These are phyloP conservation scores for Venturia aucupariae DNA, from an alignment of 2,329 filamentous ascomycete species.

Conservation along the genomic window DNA sequence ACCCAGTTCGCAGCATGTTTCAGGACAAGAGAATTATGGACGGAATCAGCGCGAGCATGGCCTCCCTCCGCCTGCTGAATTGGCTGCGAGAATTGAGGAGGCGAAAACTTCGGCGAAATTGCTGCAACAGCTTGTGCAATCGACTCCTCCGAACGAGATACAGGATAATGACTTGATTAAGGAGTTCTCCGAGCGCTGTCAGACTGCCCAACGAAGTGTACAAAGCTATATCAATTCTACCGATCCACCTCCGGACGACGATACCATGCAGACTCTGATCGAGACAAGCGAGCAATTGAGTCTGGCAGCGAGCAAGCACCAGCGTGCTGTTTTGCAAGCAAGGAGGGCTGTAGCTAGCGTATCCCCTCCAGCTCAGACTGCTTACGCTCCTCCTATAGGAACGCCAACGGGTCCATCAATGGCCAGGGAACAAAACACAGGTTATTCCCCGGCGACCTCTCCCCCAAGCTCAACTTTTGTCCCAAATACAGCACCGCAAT, in stretches of 20 bases:
- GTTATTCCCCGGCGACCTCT: constrained; percentile 2
- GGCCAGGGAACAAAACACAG: neutral
- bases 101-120: constrained; percentile 84
- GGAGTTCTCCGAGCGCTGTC: constrained; percentile 84
- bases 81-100: constrained; percentile 78
- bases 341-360: constrained; percentile 34
- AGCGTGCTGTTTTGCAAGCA: constrained; percentile 61
- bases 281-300: constrained; percentile 90
- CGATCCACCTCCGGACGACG: constrained; percentile 76
- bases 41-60: constrained; percentile 17
- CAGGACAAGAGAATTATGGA: constrained; percentile 18
- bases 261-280: constrained; percentile 87
- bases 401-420: neutral
- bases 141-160: constrained; percentile 67
- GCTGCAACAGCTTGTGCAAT: constrained; percentile 83
- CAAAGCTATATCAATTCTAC: constrained; percentile 77
- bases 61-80: constrained; percentile 62
- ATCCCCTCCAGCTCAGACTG: constrained; percentile 6
- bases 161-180: constrained; percentile 78
- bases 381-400: neutral
- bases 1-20: neutral
- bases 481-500: neutral
- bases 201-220: constrained; percentile 68
- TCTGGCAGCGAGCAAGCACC: constrained; percentile 72
- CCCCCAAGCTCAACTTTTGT: constrained; percentile 6